phyloP scores from a whole-genome alignment of 2,329 filamentous ascomycete genomes.

The Apiospora malaysiana region DNA sequence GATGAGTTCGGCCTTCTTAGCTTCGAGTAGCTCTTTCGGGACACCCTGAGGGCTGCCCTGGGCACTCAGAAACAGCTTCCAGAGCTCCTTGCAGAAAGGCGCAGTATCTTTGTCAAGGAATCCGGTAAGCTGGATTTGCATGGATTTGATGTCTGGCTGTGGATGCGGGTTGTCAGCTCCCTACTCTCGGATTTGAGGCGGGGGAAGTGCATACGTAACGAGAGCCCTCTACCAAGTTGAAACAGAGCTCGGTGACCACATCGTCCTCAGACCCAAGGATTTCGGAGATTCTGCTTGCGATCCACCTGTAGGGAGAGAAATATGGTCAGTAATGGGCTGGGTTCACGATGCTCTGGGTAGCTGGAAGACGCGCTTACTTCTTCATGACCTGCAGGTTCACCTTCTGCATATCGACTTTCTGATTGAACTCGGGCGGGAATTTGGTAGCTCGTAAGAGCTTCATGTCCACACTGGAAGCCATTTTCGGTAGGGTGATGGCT shows the following conservation, averaged over 20 bases:
- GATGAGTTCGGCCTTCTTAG: slow-evolving; percentile 93
- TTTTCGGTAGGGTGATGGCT: slow-evolving; percentile 41
- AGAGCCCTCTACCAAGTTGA: slow-evolving; percentile 72
- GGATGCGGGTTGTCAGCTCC: slow-evolving; percentile 23
- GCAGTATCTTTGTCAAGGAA: slow-evolving; percentile 94
- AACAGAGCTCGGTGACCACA: slow-evolving; percentile 87
- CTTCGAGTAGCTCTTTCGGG: slow-evolving; percentile 91
- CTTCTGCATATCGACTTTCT: slow-evolving; percentile 97
- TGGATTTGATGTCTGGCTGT: slow-evolving; percentile 92
- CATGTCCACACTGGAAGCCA: slow-evolving; percentile 86
- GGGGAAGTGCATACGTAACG: slow-evolving; percentile 70
- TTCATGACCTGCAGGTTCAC: slow-evolving; percentile 98
- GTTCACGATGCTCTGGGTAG: no score
- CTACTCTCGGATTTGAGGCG: neutral
- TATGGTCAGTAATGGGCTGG: slow-evolving; percentile 25
- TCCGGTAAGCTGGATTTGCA: slow-evolving; percentile 93
- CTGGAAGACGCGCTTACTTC: slow-evolving; percentile 65
- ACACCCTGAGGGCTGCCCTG: slow-evolving; percentile 89
- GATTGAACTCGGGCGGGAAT: slow-evolving; percentile 90
- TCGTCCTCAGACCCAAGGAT: slow-evolving; percentile 95
- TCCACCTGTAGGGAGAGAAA: slow-evolving; percentile 72
- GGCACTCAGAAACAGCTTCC: slow-evolving; percentile 89
- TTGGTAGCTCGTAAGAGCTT: slow-evolving; percentile 91
- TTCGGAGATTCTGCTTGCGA: slow-evolving; percentile 83
- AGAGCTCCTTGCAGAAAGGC: slow-evolving; percentile 89